Evolutionary conservation across 306 rosid species (phyloP).

Genomic region (Lathyrus aphaca): DNA sequence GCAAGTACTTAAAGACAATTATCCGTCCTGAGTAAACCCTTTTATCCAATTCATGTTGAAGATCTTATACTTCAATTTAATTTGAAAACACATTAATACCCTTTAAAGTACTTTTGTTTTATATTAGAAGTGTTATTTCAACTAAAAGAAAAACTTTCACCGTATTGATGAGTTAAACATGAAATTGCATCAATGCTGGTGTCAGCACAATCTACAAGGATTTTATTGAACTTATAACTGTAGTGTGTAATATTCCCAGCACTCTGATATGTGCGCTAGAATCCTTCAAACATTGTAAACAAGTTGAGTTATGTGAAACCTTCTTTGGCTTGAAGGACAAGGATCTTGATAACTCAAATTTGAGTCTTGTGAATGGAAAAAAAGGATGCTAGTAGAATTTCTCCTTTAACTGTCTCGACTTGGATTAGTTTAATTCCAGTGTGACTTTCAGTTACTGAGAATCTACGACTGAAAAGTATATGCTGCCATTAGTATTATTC

Average conservation of each 20-base stretch:
- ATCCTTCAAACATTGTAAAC: not conserved
- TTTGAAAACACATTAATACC: too few species aligned
- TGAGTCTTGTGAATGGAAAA: not conserved
- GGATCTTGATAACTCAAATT: not conserved
- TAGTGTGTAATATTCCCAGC: slow-evolving; percentile 5
- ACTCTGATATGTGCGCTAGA: slow-evolving; percentile 7
- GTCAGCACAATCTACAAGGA: slow-evolving; percentile 11
- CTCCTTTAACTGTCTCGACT: not conserved
- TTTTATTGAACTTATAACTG: slow-evolving; percentile 11
- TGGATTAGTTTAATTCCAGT: not conserved
- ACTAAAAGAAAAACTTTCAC: too few species aligned
- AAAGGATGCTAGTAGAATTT: not conserved
- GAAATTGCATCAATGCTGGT: slow-evolving; percentile 3
- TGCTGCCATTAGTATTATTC: slow-evolving; percentile 16
- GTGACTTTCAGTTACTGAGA: not conserved
- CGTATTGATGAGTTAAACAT: not conserved
- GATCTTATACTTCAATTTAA: too few species aligned
- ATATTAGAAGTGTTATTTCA: too few species aligned
- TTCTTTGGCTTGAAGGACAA: not conserved
- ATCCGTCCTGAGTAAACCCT: not conserved
- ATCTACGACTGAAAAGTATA: not conserved
- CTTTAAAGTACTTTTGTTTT: too few species aligned
- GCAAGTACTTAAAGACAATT: slow-evolving; percentile 8
- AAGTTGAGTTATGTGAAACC: slow-evolving; percentile 20
- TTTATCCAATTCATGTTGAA: too few species aligned